Base-by-base conservation (phyloP, 2,329 filamentous ascomycete genomes). In the Tolypocladium amazonense region DNA sequence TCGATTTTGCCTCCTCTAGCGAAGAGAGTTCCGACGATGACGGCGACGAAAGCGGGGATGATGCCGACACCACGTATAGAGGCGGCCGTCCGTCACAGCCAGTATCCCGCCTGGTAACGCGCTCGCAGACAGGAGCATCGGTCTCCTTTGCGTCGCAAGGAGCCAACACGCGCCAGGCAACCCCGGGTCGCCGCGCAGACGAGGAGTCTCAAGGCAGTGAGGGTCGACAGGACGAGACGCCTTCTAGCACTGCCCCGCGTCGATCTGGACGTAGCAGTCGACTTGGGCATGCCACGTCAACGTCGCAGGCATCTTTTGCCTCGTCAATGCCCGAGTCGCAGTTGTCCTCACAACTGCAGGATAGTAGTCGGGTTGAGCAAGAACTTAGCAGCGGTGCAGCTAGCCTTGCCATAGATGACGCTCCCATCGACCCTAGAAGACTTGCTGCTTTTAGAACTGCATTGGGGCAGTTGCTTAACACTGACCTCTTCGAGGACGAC, bases 401-500 rank as follows among this genome's bases (percentile, higher is more conserved):
- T 18, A 72, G 68, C 39, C 72, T 78, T 35, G 74, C 70, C 58
- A 77, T 77, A n/a, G 71, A 75, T 54, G 69, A 76, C 60, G 65
- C 67, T 0, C 77, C 82, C 1, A 86, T 92, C 69, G 77, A 81
- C 2, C 67, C 82, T 0, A 79, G 81, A 47, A 84, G 94, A 47
- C 76, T 96, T 33, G 77, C 82, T 7, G 76, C 85, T 1, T 99
- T 99, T 86, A 86, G 90, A 59, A 84, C 84, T 14, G 84, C 89
- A 2, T 80, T 99, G 3, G 94, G 94, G 30, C 88, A 90, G 67
- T 79, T 99, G 58, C 87, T 96, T 68, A 88, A 88, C 67, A 88
- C 88, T 0, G 81, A 84, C 15, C 74, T 99, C n/a, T 99, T 99
- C 71, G 85, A 87, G 38, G 90, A 95, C 62, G 94, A 97, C 68